A percentile compares a stretch with the other conserved stretches of the same genome.
Conservation (phyloP, 2,329 filamentous ascomycete species). For the Helicocarpus griseus region DNA sequence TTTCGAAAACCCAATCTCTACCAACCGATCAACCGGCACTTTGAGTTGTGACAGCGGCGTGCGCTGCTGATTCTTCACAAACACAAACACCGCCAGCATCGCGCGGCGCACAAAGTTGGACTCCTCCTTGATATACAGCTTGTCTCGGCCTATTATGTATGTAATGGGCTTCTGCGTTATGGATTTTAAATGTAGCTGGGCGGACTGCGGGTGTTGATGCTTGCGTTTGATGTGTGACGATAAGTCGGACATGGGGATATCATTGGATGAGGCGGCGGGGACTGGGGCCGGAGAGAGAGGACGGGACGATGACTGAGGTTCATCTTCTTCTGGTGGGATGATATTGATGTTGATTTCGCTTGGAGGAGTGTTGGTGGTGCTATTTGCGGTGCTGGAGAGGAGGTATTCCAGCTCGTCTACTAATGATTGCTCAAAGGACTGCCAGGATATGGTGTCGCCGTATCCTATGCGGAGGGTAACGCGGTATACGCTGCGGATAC, state of each 20-base stretch:
- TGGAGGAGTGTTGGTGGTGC: not conserved
- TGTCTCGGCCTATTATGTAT: constrained; percentile 39
- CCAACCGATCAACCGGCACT: constrained; percentile 27
- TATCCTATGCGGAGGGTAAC: constrained; percentile 12
- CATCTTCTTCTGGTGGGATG: not conserved
- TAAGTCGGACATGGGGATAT: not conserved
- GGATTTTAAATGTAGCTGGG: not conserved
- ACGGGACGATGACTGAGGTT: not conserved
- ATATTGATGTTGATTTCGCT: not conserved
- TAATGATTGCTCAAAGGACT: constrained; percentile 9
- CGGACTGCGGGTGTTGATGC: constrained; percentile 3
- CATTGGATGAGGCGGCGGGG: not conserved
- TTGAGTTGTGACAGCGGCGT: constrained; percentile 29
- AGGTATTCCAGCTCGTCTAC: constrained; percentile 6
- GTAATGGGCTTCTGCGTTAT: constrained; percentile 23
- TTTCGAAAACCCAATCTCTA: constrained; percentile 36
- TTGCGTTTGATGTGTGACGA: constrained; percentile 13
- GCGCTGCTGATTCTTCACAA: constrained; percentile 30
- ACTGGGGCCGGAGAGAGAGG: not conserved
- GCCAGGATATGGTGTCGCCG: constrained; percentile 9
- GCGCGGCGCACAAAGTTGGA: constrained; percentile 20
- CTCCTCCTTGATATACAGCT: constrained; percentile 25
- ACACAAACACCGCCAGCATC: constrained; percentile 27
- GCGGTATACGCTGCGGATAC: constrained; percentile 8
- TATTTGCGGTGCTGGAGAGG: not conserved